Evolutionary conservation across 2,329 filamentous ascomycete genomes (phyloP).

Genomic region (Chrysoporthe puriensis): DNA sequence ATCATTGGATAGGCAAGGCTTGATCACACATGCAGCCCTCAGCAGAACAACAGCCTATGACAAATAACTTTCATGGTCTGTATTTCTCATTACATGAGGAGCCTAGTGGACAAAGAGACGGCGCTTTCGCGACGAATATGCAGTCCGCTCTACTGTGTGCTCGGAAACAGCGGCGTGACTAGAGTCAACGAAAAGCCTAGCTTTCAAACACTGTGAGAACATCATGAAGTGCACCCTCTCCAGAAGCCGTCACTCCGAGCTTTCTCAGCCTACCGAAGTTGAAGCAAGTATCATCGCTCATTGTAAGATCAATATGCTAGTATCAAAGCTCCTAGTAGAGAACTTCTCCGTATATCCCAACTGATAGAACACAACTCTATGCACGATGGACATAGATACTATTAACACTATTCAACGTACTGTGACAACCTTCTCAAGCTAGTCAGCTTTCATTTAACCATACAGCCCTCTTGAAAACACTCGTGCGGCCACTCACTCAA

Average conservation of each 20-base stretch:
- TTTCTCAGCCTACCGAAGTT: too few species aligned
- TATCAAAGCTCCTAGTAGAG: neutral
- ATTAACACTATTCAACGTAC: neutral
- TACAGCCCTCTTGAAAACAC: neutral
- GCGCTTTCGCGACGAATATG: neutral
- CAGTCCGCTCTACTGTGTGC: too few species aligned
- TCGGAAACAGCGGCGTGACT: too few species aligned
- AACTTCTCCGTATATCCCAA: neutral
- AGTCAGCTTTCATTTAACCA: neutral
- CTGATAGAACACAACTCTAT: neutral
- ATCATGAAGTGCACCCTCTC: too few species aligned
- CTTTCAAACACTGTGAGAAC: too few species aligned
- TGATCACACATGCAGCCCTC: neutral
- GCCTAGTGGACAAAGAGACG: neutral
- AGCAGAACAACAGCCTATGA: neutral
- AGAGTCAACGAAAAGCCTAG: too few species aligned
- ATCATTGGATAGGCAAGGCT: neutral
- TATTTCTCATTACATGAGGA: neutral
- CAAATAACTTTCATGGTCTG: neutral
- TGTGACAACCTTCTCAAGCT: conserved; percentile 1
- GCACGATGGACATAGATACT: neutral
- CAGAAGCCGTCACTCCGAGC: too few species aligned
- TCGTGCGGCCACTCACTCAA: conserved; percentile 53
- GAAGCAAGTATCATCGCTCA: too few species aligned
- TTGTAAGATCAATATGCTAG: too few species aligned